Evolutionary conservation across 2,329 filamentous ascomycete genomes (phyloP).

Genomic region (Trichoderma semiorbis): DNA sequence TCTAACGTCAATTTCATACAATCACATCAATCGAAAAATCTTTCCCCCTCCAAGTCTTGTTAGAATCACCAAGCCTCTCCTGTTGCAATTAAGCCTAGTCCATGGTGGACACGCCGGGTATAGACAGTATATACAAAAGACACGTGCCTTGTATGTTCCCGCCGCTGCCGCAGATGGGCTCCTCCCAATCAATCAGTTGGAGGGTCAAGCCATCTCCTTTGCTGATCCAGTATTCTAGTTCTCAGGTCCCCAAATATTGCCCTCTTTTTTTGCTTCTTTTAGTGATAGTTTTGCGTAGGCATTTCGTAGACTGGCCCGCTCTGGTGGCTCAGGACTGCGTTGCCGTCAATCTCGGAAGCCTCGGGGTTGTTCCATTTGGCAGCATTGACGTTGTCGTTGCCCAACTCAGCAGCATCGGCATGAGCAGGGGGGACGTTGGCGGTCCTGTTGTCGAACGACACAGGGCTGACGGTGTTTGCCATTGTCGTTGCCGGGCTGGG

Average conservation of each 20-base stretch:
- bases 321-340: constrained; percentile 32
- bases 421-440: constrained; percentile 19
- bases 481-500: constrained; percentile 23
- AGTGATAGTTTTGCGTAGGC: constrained; percentile 38
- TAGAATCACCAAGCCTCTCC: neutral
- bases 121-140: constrained; percentile 21
- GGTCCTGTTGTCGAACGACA: constrained; percentile 6
- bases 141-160: constrained; percentile 14
- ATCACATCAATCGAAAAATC: neutral
- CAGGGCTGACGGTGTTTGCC: constrained; percentile 21
- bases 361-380: constrained; percentile 34
- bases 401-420: constrained; percentile 30
- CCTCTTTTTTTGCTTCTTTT: constrained; percentile 10
- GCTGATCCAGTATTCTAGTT: neutral
- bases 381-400: constrained; percentile 30
- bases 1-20: neutral
- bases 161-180: neutral
- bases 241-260: neutral
- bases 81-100: constrained; percentile 6
- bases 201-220: neutral
- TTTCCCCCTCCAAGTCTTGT: neutral
- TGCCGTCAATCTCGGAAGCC: constrained; percentile 40
- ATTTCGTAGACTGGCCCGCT: constrained; percentile 42
- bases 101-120: constrained; percentile 2
- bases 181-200: neutral